These are phyloP conservation scores for Polychaeton citri DNA, from an alignment of 2,329 filamentous ascomycete genomes.

Conservation along the genomic window DNA sequence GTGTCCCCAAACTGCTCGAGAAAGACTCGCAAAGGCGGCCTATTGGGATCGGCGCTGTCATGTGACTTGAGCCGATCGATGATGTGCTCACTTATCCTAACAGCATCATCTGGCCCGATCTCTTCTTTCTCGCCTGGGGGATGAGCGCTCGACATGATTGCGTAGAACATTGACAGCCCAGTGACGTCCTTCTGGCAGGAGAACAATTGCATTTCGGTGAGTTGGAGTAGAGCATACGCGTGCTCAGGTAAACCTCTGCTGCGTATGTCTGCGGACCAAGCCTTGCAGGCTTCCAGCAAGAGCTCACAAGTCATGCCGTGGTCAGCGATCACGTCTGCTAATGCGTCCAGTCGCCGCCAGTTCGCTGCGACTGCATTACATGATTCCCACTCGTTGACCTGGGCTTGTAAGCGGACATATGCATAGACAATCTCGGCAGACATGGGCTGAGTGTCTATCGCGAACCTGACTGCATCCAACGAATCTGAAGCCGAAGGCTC, in stretches of 20 bases:
- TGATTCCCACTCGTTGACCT: background rate
- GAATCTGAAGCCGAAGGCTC: background rate
- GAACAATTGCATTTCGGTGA: conserved; percentile 4
- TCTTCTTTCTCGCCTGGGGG: background rate
- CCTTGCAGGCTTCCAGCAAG: background rate
- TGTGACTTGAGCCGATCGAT: conserved; percentile 5
- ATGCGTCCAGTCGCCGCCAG: conserved; percentile 1
- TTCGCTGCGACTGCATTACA: background rate
- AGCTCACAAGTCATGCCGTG: background rate
- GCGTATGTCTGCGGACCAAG: background rate
- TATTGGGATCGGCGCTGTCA: background rate
- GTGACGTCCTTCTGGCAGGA: conserved; percentile 4
- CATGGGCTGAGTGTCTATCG: background rate
- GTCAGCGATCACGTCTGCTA: background rate
- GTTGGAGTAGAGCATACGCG: conserved; percentile 3
- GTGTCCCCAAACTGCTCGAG: conserved; percentile 5
- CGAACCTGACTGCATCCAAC: background rate
- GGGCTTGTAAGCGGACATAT: background rate
- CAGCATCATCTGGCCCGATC: background rate
- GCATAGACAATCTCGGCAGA: background rate
- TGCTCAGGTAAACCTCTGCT: background rate
- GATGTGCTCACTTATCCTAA: conserved; percentile 3
- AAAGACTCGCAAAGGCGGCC: conserved; percentile 3
- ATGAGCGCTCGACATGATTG: conserved; percentile 4
- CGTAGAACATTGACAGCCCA: conserved; percentile 6